Percentiles rank a stretch among this genome's conserved stretches.
Evolutionary conservation across 2,329 filamentous ascomycete genomes (phyloP).

Genomic region (Hypocrella siamensis): DNA sequence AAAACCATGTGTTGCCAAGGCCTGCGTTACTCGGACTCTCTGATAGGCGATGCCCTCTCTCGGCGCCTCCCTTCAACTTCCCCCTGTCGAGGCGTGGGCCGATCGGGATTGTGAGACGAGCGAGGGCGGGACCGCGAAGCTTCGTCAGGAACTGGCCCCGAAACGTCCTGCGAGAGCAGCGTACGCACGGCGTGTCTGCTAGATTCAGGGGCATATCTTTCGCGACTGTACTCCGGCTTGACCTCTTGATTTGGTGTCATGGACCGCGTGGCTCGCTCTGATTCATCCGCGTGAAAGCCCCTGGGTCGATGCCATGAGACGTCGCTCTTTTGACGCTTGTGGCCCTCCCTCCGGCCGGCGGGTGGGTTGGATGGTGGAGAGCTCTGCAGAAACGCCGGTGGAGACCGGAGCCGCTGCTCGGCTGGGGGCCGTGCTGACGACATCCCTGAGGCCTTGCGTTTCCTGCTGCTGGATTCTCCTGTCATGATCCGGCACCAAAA

Average conservation of each 20-base stretch:
- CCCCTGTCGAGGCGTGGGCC: conserved; percentile 1
- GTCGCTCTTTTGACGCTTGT: conserved; percentile 21
- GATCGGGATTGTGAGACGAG: conserved; percentile 1
- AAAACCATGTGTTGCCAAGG: background rate
- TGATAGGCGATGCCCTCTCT: conserved; percentile 4
- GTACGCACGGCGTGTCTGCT: conserved; percentile 19
- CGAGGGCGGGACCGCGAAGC: conserved; percentile 3
- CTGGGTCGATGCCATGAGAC: conserved; percentile 17
- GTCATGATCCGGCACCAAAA: conserved; percentile 9
- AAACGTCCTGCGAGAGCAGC: conserved; percentile 11
- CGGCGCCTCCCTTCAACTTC: conserved; percentile 4
- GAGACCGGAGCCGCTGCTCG: conserved; percentile 17
- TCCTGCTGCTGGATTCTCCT: conserved; percentile 67
- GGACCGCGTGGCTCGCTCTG: conserved; percentile 7
- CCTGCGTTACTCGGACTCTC: conserved; percentile 1
- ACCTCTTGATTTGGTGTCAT: conserved; percentile 7
- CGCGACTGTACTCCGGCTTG: conserved; percentile 7
- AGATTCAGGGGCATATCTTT: conserved; percentile 13
- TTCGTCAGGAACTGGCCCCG: conserved; percentile 7
- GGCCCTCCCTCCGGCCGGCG: conserved; percentile 11
- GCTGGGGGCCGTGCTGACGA: conserved; percentile 12
- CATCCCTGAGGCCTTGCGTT: conserved; percentile 56
- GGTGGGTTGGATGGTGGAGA: conserved; percentile 11
- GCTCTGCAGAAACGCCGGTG: conserved; percentile 14
- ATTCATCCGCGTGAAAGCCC: conserved; percentile 9